Conservation (phyloP, 192 early-diverging fungal species). For the Coemansia sp. region DNA sequence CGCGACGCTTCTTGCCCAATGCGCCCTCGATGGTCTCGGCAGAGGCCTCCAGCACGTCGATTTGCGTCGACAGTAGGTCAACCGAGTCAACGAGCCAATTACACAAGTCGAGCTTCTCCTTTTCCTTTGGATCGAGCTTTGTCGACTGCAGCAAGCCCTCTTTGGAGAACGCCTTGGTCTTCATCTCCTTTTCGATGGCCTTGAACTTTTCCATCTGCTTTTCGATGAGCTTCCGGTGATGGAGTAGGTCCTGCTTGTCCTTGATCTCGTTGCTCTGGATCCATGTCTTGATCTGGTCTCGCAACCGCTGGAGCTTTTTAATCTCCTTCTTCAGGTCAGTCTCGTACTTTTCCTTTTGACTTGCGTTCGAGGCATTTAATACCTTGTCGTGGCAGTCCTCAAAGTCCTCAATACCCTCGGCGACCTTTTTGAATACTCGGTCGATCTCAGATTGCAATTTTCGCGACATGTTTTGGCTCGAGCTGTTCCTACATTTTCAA, state of each 20-base stretch:
- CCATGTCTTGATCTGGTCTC: slow-evolving; percentile 99
- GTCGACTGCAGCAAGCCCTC: slow-evolving; percentile 82
- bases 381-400: slow-evolving; percentile 91
- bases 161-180: slow-evolving; percentile 98
- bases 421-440: slow-evolving; percentile 89
- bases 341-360: slow-evolving; percentile 98
- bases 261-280: slow-evolving; percentile 93
- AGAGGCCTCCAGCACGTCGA: slow-evolving; percentile 93
- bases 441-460: slow-evolving; percentile 83
- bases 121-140: slow-evolving; percentile 92
- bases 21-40: slow-evolving; percentile 70
- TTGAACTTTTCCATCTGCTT: slow-evolving; percentile 99
- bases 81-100: slow-evolving; percentile 84
- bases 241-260: slow-evolving; percentile 87
- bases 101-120: slow-evolving; percentile 84
- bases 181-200: slow-evolving; percentile 97
- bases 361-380: slow-evolving; percentile 71
- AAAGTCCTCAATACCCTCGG: slow-evolving; percentile 95
- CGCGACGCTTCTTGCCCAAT: slow-evolving; percentile 80
- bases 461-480: slow-evolving; percentile 36
- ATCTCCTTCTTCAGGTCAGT: slow-evolving; percentile 98
- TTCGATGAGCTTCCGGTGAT: slow-evolving; percentile 94
- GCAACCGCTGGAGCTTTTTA: slow-evolving; percentile 94
- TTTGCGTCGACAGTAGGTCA: slow-evolving; percentile 82
- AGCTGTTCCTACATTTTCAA: slow-evolving; percentile 2